A percentile compares a stretch with the other conserved stretches of the same genome.
Conservation (phyloP, 257 asterid species). For the Paraleonurus japonicus region DNA sequence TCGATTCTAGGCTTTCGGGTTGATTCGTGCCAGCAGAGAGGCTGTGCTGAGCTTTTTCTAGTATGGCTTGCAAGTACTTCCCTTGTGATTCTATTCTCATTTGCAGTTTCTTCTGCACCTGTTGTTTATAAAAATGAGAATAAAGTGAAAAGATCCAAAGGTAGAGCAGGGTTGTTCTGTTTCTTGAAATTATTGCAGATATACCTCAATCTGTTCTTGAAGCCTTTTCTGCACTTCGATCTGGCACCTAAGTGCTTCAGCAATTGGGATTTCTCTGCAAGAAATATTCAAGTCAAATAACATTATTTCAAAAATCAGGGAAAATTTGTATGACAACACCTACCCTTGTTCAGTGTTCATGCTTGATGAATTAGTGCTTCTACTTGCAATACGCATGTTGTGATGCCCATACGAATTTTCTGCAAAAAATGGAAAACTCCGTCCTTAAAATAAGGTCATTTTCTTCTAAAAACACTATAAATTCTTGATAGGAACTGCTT, state of each 20-base stretch:
- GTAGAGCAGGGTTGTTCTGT: neutral
- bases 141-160: neutral
- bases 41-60: constrained; percentile 71
- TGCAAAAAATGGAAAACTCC: constrained; percentile 14
- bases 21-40: constrained; percentile 46
- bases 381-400: constrained; percentile 41
- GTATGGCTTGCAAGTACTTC: constrained; percentile 76
- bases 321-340: neutral
- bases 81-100: constrained; percentile 96
- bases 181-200: constrained; percentile 1
- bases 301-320: neutral
- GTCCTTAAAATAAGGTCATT: neutral
- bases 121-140: constrained; percentile 1
- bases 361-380: constrained; percentile 52
- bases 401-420: constrained; percentile 54
- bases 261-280: constrained; percentile 63
- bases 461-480: no score
- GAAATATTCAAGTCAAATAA: neutral
- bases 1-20: constrained; percentile 46
- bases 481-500: no score
- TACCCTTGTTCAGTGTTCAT: constrained; percentile 57
- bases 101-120: constrained; percentile 89
- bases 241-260: constrained; percentile 62
- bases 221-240: constrained; percentile 74
- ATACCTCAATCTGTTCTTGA: constrained; percentile 83